A percentile compares a stretch with the other conserved stretches of the same genome.
These are phyloP conservation scores for Aaosphaeria arxii DNA, from an alignment of 2,329 filamentous ascomycete genomes.

Conservation along the genomic window DNA sequence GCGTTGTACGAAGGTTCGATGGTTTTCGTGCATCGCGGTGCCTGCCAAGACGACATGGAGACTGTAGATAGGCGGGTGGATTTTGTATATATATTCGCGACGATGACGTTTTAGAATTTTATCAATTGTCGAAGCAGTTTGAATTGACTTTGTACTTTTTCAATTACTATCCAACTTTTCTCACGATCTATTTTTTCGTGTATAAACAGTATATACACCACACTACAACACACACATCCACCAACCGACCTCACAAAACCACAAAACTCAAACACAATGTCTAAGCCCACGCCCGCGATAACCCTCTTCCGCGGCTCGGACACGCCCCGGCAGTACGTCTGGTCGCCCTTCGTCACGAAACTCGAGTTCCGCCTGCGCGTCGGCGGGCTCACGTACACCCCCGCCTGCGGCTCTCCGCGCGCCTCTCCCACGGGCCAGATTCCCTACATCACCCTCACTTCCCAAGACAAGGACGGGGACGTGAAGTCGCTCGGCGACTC, in stretches of 20 bases:
- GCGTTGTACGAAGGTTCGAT: too few relatives aligned
- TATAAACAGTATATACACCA: too few relatives aligned
- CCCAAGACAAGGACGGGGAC: constrained; percentile 4
- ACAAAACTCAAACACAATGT: constrained; percentile 1
- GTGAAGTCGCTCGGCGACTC: constrained; percentile 49
- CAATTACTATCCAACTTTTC: too few relatives aligned
- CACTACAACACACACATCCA: background rate
- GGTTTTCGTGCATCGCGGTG: too few relatives aligned
- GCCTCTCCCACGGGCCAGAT: constrained; percentile 58
- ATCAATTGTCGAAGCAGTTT: too few relatives aligned
- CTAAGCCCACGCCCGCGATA: constrained; percentile 12
- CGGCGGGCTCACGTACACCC: constrained; percentile 46
- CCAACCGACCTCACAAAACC: background rate
- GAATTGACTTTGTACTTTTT: too few relatives aligned
- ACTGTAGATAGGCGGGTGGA: too few relatives aligned
- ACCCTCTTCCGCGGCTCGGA: constrained; percentile 53
- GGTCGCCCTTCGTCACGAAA: constrained; percentile 63
- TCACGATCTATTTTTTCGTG: too few relatives aligned
- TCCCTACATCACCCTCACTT: constrained; percentile 50
- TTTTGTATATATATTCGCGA: too few relatives aligned
- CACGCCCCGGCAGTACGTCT: constrained; percentile 44
- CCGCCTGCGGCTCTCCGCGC: constrained; percentile 44
- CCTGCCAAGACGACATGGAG: too few relatives aligned
- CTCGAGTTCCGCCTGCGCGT: constrained; percentile 61
- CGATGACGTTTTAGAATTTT: too few relatives aligned